Conservation (phyloP, 352 stramenopile species). For the Phytophthora macrochlamydospora region DNA sequence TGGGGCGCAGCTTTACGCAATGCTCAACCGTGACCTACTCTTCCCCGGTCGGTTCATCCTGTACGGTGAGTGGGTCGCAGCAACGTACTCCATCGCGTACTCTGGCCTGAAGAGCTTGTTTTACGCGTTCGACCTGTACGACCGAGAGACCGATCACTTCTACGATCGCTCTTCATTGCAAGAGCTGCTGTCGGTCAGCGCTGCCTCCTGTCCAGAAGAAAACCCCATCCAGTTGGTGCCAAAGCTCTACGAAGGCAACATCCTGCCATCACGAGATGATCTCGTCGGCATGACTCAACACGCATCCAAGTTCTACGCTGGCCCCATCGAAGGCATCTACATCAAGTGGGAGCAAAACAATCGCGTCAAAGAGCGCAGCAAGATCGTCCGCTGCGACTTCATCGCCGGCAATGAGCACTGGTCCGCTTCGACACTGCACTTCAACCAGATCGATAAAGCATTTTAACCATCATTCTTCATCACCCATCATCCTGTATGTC, state of each 20-base stretch:
- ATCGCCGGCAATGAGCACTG: conserved; percentile 69
- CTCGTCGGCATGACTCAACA: conserved; percentile 47
- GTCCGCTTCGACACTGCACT: conserved; percentile 54
- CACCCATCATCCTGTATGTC: not conserved
- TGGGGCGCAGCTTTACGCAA: conserved; percentile 37
- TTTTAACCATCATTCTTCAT: not conserved
- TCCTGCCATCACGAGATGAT: conserved; percentile 33
- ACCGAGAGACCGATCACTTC: conserved; percentile 56
- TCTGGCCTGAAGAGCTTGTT: conserved; percentile 63
- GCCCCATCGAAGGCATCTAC: conserved; percentile 56
- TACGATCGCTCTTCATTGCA: conserved; percentile 41
- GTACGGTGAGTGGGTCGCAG: conserved; percentile 85
- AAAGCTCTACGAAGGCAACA: conserved; percentile 40
- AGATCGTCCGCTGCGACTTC: conserved; percentile 74
- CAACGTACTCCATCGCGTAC: conserved; percentile 86
- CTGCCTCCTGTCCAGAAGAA: conserved; percentile 12
- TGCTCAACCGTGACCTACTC: conserved; percentile 54
- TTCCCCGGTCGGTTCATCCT: conserved; percentile 76
- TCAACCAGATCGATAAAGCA: not conserved
- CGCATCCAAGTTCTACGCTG: conserved; percentile 51
- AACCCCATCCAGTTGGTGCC: conserved; percentile 48
- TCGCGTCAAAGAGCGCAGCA: conserved; percentile 52
- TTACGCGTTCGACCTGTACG: conserved; percentile 85
- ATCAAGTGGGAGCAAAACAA: conserved; percentile 59
- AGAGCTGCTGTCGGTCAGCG: conserved; percentile 29